These are phyloP conservation scores for Canna indica DNA, from an alignment of 176 grass and related monocot species.

Conservation along the genomic window DNA sequence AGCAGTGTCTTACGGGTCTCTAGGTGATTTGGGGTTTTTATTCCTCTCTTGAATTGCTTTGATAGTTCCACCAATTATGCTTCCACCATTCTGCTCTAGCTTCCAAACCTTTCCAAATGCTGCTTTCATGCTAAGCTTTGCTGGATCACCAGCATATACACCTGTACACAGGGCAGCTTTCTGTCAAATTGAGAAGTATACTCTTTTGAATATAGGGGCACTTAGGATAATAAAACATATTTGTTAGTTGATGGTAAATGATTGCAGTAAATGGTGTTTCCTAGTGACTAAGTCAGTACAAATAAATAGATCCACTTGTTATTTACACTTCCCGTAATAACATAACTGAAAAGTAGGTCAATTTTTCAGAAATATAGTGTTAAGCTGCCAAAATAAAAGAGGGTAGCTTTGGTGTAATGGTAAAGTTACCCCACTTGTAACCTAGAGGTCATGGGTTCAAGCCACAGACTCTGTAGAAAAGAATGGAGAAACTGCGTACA, in stretches of 20 bases:
- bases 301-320: not conserved
- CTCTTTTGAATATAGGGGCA: not conserved
- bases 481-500: too few species aligned
- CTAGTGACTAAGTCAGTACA: not conserved
- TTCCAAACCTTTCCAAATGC: slow-evolving; percentile 92
- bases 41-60: slow-evolving; percentile 79
- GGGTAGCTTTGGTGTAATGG: too few species aligned
- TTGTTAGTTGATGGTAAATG: not conserved
- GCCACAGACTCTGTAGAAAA: too few species aligned
- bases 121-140: slow-evolving; percentile 90
- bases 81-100: slow-evolving; percentile 67
- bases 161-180: slow-evolving; percentile 25
- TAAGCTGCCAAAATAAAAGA: too few species aligned
- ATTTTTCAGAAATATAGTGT: not conserved
- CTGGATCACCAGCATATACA: slow-evolving; percentile 86
- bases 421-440: too few species aligned
- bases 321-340: not conserved
- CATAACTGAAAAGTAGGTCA: not conserved
- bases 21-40: slow-evolving; percentile 43
- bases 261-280: not conserved
- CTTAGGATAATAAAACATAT: not conserved
- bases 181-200: not conserved
- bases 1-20: slow-evolving; percentile 58
- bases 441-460: too few species aligned
- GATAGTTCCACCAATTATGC: slow-evolving; percentile 86